A percentile compares a stretch with the other conserved stretches of the same genome.
Conservation (phyloP, 208 protist genomes). For the Trypanosoma mega region DNA sequence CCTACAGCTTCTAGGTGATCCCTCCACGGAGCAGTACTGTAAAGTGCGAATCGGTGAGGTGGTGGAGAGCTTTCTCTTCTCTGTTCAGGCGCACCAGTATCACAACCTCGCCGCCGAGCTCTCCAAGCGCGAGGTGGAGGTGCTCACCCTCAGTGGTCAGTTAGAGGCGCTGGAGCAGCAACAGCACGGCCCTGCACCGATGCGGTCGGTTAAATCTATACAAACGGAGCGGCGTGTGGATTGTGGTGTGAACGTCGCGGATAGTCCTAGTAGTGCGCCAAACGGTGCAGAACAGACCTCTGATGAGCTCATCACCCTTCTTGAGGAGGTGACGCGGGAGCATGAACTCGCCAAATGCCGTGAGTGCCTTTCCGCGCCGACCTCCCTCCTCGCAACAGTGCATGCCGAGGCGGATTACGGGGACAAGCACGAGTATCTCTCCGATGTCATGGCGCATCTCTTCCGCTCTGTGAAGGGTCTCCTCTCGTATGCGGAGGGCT, state of each 20-base stretch:
- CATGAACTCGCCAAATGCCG: conserved; percentile 69
- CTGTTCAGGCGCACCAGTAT: conserved; percentile 70
- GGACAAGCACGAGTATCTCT: conserved; percentile 45
- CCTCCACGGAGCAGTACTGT: conserved; percentile 64
- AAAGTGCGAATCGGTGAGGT: conserved; percentile 73
- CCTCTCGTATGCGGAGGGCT: conserved; percentile 63
- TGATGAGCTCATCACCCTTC: conserved; percentile 58
- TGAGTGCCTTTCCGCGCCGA: conserved; percentile 49
- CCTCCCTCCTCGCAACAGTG: conserved; percentile 36
- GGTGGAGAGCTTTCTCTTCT: conserved; percentile 78
- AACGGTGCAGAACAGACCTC: conserved; percentile 38
- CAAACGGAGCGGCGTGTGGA: conserved; percentile 15
- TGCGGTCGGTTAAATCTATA: conserved; percentile 20
- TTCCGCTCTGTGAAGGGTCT: conserved; percentile 54
- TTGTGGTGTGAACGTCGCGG: neutral
- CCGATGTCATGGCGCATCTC: conserved; percentile 44
- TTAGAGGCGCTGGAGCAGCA: conserved; percentile 39
- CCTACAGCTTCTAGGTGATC: conserved; percentile 68
- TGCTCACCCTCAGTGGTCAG: conserved; percentile 28
- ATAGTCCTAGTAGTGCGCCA: neutral
- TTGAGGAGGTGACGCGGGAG: conserved; percentile 68
- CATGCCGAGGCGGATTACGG: conserved; percentile 17
- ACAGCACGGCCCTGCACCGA: conserved; percentile 2
- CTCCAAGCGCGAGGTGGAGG: conserved; percentile 48
- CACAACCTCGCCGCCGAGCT: conserved; percentile 73